These are phyloP conservation scores for Agroathelia rolfsii DNA, from an alignment of 1,284 basidiomycete genomes.

Conservation along the genomic window DNA sequence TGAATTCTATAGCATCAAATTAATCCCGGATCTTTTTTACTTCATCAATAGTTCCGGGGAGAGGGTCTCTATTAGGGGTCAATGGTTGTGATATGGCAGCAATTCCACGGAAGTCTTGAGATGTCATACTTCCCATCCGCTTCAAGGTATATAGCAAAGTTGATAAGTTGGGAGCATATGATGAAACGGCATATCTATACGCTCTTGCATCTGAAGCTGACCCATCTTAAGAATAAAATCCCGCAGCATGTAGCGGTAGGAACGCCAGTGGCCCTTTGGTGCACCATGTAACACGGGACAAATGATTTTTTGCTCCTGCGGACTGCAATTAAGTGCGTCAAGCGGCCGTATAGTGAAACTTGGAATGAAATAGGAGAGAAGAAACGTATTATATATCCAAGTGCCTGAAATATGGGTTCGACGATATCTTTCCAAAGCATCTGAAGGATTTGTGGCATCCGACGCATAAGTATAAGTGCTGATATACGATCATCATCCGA, in stretches of 20 bases:
- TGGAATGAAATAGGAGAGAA: no score
- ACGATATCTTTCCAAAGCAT: no score
- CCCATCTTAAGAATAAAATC: constrained; percentile 14
- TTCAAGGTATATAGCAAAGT: constrained; percentile 12
- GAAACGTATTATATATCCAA: no score
- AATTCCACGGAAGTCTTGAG: neutral
- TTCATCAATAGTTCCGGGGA: constrained; percentile 7
- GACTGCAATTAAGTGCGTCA: constrained; percentile 6
- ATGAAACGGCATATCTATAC: constrained; percentile 14
- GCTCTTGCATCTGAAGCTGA: constrained; percentile 4
- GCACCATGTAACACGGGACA: constrained; percentile 22
- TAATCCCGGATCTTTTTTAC: constrained; percentile 1
- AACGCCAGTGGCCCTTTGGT: constrained; percentile 21
- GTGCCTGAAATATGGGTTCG: no score
- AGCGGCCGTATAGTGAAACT: no score
- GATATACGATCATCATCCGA: no score
- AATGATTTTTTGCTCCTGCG: no score
- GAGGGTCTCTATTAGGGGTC: constrained; percentile 1
- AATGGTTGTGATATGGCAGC: constrained; percentile 6
- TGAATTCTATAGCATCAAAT: no score
- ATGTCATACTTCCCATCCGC: neutral
- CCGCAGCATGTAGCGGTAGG: constrained; percentile 25
- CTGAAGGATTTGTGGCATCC: no score
- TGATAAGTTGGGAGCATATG: constrained; percentile 18
- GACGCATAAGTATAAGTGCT: no score